Conservation (phyloP, 768 basidiomycete genomes). For the Mycena epipterygia region DNA sequence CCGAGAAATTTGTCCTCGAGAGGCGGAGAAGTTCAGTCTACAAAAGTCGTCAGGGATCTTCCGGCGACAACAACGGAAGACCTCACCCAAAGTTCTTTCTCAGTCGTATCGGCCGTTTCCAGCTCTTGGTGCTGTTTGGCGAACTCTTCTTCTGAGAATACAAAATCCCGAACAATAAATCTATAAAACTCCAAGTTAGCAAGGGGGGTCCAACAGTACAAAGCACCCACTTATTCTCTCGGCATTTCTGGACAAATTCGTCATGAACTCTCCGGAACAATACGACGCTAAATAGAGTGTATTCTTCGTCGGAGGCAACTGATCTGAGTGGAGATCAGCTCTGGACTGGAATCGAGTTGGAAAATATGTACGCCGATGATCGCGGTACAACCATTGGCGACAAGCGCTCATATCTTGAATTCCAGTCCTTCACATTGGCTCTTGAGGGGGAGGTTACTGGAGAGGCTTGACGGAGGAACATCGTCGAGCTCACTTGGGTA, state of each 20-base stretch:
- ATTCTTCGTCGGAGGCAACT: slow-evolving; percentile 91
- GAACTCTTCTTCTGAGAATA: slow-evolving; percentile 86
- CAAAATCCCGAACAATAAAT: slow-evolving; percentile 96
- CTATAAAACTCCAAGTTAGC: slow-evolving; percentile 54
- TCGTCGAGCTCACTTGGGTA: slow-evolving; percentile 81
- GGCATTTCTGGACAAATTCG: slow-evolving; percentile 92
- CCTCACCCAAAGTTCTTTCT: slow-evolving; percentile 98
- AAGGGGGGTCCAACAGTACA: slow-evolving; percentile 2
- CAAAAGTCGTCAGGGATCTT: background rate
- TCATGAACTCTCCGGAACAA: slow-evolving; percentile 94
- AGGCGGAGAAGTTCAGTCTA: slow-evolving; percentile 95
- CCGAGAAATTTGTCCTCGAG: slow-evolving; percentile 96
- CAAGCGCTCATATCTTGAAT: slow-evolving; percentile 88
- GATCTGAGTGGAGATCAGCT: slow-evolving; percentile 56
- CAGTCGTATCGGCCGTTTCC: slow-evolving; percentile 82
- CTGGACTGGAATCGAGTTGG: slow-evolving; percentile 11
- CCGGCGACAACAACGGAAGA: background rate
- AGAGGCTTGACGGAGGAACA: slow-evolving; percentile 12
- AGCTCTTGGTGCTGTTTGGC: slow-evolving; percentile 87
- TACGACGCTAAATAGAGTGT: slow-evolving; percentile 85
- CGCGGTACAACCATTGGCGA: slow-evolving; percentile 94
- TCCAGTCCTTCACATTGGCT: slow-evolving; percentile 89
- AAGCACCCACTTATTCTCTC: slow-evolving; percentile 88
- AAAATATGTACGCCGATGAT: slow-evolving; percentile 77
- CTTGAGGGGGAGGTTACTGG: slow-evolving; percentile 59